A percentile compares a stretch with the other conserved stretches of the same genome.
phyloP scores from a whole-genome alignment of 441 rosid species.

The Erysimum pusillum region DNA sequence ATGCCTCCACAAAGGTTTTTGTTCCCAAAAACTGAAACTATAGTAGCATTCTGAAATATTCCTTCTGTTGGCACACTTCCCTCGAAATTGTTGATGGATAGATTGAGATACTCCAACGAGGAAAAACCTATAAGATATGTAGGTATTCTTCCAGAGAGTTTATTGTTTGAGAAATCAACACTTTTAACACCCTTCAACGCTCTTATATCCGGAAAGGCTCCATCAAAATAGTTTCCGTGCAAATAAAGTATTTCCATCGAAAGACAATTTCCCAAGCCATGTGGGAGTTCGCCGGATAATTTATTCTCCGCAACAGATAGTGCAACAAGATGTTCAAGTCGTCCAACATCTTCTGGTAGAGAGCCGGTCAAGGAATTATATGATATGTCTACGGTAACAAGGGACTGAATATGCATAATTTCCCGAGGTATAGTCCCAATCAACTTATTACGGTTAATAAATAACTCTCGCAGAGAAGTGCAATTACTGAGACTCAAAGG shows the following conservation, averaged over 20 bases:
- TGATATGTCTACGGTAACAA: background rate
- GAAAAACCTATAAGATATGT: background rate
- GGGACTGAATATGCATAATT: constrained; percentile 10
- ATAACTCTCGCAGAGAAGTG: background rate
- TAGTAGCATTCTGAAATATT: constrained; percentile 1
- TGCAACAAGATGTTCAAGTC: background rate
- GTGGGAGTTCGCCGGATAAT: constrained; percentile 6
- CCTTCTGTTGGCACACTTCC: constrained; percentile 16
- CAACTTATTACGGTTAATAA: constrained; percentile 27
- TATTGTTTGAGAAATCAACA: constrained; percentile 26
- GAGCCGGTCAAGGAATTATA: background rate
- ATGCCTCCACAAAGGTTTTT: constrained; percentile 10
- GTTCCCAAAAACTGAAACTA: constrained; percentile 4
- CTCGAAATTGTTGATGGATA: background rate
- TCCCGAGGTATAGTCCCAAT: constrained; percentile 26
- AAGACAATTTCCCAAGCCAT: constrained; percentile 1
- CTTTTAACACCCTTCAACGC: background rate
- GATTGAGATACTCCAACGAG: background rate
- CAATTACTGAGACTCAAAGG: constrained; percentile 38
- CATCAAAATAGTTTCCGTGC: constrained; percentile 33
- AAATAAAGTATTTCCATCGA: background rate
- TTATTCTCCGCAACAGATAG: background rate
- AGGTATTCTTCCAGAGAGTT: constrained; percentile 14
- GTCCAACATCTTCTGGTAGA: constrained; percentile 5
- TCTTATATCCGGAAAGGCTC: constrained; percentile 18